A percentile compares a stretch with the other conserved stretches of the same genome.
Evolutionary conservation across 1,139 yeast species (phyloP).

Genomic region (Lodderomyces oxycetoniae): DNA sequence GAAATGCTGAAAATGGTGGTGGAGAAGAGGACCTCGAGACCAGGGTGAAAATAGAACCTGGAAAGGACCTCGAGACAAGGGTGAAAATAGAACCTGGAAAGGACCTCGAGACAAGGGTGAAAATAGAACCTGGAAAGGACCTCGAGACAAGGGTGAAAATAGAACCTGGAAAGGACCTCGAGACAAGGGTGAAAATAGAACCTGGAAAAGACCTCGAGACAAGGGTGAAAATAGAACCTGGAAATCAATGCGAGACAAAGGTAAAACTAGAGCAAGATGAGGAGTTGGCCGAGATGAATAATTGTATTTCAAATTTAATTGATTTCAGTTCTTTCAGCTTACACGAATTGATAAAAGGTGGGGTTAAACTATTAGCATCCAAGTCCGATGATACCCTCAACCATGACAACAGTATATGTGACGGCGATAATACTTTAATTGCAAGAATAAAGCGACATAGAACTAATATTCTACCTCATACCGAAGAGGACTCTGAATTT

Average conservation of each 20-base stretch:
- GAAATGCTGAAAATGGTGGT: too few species aligned
- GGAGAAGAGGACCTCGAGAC: constrained; percentile 9
- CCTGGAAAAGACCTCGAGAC: too few species aligned
- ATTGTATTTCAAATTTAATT: constrained; percentile 45
- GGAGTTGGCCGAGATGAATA: constrained; percentile 45
- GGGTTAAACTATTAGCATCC: constrained; percentile 67
- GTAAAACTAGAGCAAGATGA: constrained; percentile 43
- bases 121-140: constrained; percentile 5
- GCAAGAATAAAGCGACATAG: constrained; percentile 33
- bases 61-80: too few species aligned
- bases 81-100: background rate
- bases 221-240: background rate
- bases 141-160: constrained; percentile 17
- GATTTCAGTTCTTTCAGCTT: constrained; percentile 63
- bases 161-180: too few species aligned
- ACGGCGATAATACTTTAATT: constrained; percentile 20
- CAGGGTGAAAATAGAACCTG: constrained; percentile 16
- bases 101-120: background rate
- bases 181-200: too few species aligned
- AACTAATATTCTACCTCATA: constrained; percentile 11
- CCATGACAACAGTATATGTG: constrained; percentile 13
- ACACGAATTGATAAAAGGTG: constrained; percentile 59
- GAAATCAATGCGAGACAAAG: constrained; percentile 20
- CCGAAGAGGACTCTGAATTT: constrained; percentile 11
- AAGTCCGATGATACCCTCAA: constrained; percentile 45